Conservation (phyloP, 2,329 filamentous ascomycete species). For the Fusarium sp. region DNA sequence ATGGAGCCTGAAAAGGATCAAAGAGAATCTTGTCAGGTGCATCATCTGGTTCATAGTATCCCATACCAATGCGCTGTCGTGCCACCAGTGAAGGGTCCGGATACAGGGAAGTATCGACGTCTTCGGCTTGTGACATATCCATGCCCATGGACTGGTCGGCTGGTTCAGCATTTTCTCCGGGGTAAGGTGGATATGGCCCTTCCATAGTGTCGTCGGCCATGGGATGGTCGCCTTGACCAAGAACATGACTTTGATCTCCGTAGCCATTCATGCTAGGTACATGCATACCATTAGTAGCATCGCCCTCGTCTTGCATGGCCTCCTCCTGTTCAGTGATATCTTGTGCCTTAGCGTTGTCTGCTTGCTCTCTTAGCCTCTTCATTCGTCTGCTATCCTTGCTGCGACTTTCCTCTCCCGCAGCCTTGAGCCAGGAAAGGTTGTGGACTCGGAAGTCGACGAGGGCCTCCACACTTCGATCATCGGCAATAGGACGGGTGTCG, state of each 20-base stretch:
- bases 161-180: slow-evolving; percentile 17
- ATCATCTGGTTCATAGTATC: slow-evolving; percentile 72
- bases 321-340: slow-evolving; percentile 54
- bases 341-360: slow-evolving; percentile 69
- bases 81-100: slow-evolving; percentile 64
- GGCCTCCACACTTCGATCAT: slow-evolving; percentile 89
- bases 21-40: slow-evolving; percentile 70
- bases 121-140: slow-evolving; percentile 46
- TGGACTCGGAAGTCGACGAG: slow-evolving; percentile 92
- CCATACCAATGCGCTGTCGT: slow-evolving; percentile 68
- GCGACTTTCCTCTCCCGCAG: slow-evolving; percentile 68
- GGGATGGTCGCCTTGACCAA: slow-evolving; percentile 40
- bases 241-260: slow-evolving; percentile 53
- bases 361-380: slow-evolving; percentile 68
- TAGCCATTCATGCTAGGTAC: slow-evolving; percentile 44
- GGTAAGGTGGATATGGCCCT: slow-evolving; percentile 15
- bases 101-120: slow-evolving; percentile 56
- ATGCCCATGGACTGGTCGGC: slow-evolving; percentile 10
- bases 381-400: slow-evolving; percentile 70
- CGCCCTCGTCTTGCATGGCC: slow-evolving; percentile 34
- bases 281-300: slow-evolving; percentile 15
- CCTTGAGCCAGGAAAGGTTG: slow-evolving; percentile 85
- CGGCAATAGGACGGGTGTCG: slow-evolving; percentile 90
- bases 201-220: slow-evolving; percentile 24
- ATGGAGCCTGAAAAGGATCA: slow-evolving; percentile 68